Evolutionary conservation across 306 rosid genomes (phyloP).

Genomic region (Mimosa pudica): DNA sequence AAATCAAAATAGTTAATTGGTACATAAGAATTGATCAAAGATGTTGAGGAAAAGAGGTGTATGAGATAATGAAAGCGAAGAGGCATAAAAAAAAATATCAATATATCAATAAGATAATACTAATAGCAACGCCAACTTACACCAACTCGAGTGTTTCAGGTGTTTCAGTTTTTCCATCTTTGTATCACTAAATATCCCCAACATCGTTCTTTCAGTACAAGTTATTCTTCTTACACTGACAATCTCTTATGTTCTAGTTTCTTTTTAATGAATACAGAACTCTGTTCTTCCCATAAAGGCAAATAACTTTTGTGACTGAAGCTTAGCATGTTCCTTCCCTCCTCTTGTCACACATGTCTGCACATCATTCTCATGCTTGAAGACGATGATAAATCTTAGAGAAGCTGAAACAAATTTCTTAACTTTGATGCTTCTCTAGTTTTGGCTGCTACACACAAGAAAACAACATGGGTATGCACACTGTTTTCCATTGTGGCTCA

Average conservation of each 20-base stretch:
- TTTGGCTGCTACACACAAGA: neutral
- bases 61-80: too few relatives aligned
- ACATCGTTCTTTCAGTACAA: neutral
- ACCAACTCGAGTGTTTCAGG: too few relatives aligned
- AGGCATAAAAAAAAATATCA: too few relatives aligned
- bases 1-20: too few relatives aligned
- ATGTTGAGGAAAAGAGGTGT: too few relatives aligned
- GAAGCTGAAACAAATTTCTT: neutral
- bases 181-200: neutral
- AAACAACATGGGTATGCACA: slow-evolving; percentile 34
- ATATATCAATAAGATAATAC: too few relatives aligned
- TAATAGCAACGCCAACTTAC: too few relatives aligned
- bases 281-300: neutral
- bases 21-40: too few relatives aligned
- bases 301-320: neutral
- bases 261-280: neutral
- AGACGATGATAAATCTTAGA: neutral
- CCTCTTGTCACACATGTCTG: neutral
- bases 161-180: neutral
- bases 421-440: neutral
- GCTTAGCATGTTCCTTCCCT: neutral
- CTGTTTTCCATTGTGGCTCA: slow-evolving; percentile 24
- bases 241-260: neutral
- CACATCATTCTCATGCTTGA: neutral
- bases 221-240: neutral